Base-by-base conservation (phyloP, 768 basidiomycete genomes). In the Trametes cingulata region DNA sequence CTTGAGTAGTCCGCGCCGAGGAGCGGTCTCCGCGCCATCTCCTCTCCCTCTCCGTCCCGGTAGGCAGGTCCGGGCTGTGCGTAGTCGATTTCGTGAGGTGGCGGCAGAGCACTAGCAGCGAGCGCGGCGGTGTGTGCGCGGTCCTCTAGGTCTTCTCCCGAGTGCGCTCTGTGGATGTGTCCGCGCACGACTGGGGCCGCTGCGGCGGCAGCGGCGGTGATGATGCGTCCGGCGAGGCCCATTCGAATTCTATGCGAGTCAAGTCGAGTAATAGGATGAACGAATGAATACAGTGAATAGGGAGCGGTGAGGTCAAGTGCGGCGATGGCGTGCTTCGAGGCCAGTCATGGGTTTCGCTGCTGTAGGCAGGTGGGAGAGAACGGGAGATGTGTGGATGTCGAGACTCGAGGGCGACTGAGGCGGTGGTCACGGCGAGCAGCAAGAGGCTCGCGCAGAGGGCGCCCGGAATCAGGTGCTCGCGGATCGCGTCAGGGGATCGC, bases 11-110 rank as follows among this genome's bases (percentile, higher is more conserved):
- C 54, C 2, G 20, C 27, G 3, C 25, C 45, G 15, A 66, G 33
- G 15, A 66, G 62, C 56, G 65, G 65, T 27, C 65, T 63, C 17
- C 62, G 55, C 22, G 47, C 50, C 61, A 66, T 65, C 41, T 59
- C 58, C 40, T 60, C 61, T 41, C 43, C 45, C 13, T 47, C 36
- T 9, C 20, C 35, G 55, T 20, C 17, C 3, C 20, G 24, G 17
- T 14, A 14, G 20, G 45, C 8, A 33, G 14, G 20, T 15, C 2
- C 33, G 13, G 14, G 13, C n/a, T n/a, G n/a, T n/a, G n/a, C n/a
- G n/a, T n/a, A n/a, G n/a, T n/a, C n/a, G n/a, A n/a, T n/a, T n/a
- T 33, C 6, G 29, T 33, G 24, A 14, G 35, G 12, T 13, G 27
- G 27, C 2, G 40, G 27, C 17, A 17, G 13, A 33, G 17, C 3